Base-by-base conservation (phyloP, 192 early-diverging fungal species). In the Coemansia sp. region DNA sequence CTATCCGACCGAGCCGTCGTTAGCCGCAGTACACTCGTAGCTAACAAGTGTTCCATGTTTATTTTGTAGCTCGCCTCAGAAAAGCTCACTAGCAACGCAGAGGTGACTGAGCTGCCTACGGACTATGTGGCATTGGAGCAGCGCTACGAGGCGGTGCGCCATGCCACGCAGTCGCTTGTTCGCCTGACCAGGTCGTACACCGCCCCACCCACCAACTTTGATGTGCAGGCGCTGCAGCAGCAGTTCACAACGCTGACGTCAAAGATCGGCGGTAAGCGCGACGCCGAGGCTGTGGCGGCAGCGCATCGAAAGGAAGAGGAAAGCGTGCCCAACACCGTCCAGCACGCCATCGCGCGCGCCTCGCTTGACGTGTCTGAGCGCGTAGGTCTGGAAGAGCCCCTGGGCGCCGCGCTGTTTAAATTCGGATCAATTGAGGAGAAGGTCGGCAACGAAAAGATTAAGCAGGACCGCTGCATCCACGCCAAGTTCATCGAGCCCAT, bases 91-190 rank as follows among this genome's bases (percentile, higher is more conserved):
- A 91, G 79, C 63, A 85, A 85, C 13, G 86, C 87, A 24, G 93
- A 96, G 63, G 86, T 95, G 34, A 99, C 97, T 35, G 93, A 94
- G 63, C 89, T 99, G 33, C 97, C 97, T 39, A 86, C 86, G 62
- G 96, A 99, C 70, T 99, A 98, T 79, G 85, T 93, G 62, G 88
- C 92, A 60, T 85, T 99, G 50, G 97, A 98, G 71, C 87, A 87
- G 86, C 64, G 68, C 34, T 77, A 66, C 42, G 70, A 75, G n/a
- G 62, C 77, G 0, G 70, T 77, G 14, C 67, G 71, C 24, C 73
- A 71, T 3, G 33, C 69, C 3, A 27, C 50, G 64, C 86, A 79
- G 50, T 76, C 84, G 63, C 83, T 99, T 13, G 77, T 92, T n/a
- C 88, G 87, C 45, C 84, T 95, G 35, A 85, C 90, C 27, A 90